Conservation (phyloP, 2,329 filamentous ascomycete genomes). For the Aspergillus aculeatinus region DNA sequence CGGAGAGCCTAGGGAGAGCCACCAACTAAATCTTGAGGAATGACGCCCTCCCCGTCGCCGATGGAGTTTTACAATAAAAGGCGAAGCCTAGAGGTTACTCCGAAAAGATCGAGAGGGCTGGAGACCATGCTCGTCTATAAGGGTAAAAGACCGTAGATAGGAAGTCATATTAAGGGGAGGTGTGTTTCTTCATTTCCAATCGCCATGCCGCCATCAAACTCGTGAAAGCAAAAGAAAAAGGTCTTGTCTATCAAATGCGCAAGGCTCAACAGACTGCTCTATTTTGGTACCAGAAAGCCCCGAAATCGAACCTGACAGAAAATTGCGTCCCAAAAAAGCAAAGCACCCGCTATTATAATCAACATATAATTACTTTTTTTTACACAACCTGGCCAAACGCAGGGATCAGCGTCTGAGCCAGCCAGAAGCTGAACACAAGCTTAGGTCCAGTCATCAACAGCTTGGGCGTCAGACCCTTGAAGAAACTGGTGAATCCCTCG, state of each 20-base stretch:
- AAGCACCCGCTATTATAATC: conserved; percentile 18
- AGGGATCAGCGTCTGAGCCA: conserved; percentile 96
- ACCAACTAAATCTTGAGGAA: too few relatives aligned
- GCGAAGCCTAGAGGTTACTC: too few relatives aligned
- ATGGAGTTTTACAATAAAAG: too few relatives aligned
- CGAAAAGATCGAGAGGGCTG: too few relatives aligned
- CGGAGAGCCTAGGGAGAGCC: too few relatives aligned
- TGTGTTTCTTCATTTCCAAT: conserved; percentile 14
- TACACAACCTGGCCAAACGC: conserved; percentile 73
- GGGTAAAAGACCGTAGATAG: background rate
- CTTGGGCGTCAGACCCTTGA: conserved; percentile 97
- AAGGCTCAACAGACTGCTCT: conserved; percentile 22
- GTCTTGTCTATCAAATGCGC: conserved; percentile 19
- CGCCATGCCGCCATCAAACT: conserved; percentile 9
- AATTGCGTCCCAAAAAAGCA: conserved; percentile 1
- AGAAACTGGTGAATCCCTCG: conserved; percentile 84
- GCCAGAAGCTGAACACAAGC: conserved; percentile 99
- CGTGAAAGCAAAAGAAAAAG: conserved; percentile 14
- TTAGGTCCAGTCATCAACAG: conserved; percentile 98
- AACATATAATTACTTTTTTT: conserved; percentile 17
- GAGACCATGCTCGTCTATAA: background rate
- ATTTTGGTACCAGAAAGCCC: conserved; percentile 16
- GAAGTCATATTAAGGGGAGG: conserved; percentile 22
- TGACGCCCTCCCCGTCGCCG: too few relatives aligned
- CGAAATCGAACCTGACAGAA: conserved; percentile 10